Conservation (phyloP, 768 basidiomycete species). For the Trametes villosa region DNA sequence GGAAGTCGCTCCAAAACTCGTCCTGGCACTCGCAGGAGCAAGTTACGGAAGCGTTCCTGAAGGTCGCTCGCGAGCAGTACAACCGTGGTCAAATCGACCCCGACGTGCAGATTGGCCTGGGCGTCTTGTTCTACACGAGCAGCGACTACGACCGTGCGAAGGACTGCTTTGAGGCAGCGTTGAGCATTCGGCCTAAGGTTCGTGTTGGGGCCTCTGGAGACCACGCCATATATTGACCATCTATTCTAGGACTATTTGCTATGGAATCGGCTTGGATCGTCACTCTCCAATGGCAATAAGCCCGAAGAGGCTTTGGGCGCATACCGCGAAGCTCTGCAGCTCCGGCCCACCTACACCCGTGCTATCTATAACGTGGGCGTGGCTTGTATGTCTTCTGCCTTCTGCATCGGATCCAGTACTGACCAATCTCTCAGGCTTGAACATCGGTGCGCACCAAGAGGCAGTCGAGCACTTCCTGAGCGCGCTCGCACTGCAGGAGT, state of each 20-base stretch:
- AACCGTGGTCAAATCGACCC: slow-evolving; percentile 73
- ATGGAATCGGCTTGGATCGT: slow-evolving; percentile 96
- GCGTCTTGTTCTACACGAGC: slow-evolving; percentile 90
- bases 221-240: neutral
- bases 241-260: slow-evolving; percentile 77
- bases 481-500: slow-evolving; percentile 79
- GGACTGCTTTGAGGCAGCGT: slow-evolving; percentile 92
- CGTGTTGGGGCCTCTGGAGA: slow-evolving; percentile 23
- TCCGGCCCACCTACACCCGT: slow-evolving; percentile 94
- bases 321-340: slow-evolving; percentile 86
- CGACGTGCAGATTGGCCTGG: slow-evolving; percentile 92
- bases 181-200: slow-evolving; percentile 77
- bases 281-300: slow-evolving; percentile 90
- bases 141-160: slow-evolving; percentile 86
- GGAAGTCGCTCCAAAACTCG: slow-evolving; percentile 56
- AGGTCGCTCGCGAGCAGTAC: slow-evolving; percentile 83
- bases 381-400: slow-evolving; percentile 69
- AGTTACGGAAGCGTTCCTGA: slow-evolving; percentile 83
- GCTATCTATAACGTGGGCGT: slow-evolving; percentile 99
- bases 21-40: slow-evolving; percentile 83
- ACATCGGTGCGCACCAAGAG: slow-evolving; percentile 94
- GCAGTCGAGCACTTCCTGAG: slow-evolving; percentile 95
- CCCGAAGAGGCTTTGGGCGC: slow-evolving; percentile 93
- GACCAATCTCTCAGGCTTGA: slow-evolving; percentile 64
- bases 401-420: slow-evolving; percentile 6